Conservation (phyloP, 108 stramenopile genomes). For the Fragilaria radians region DNA sequence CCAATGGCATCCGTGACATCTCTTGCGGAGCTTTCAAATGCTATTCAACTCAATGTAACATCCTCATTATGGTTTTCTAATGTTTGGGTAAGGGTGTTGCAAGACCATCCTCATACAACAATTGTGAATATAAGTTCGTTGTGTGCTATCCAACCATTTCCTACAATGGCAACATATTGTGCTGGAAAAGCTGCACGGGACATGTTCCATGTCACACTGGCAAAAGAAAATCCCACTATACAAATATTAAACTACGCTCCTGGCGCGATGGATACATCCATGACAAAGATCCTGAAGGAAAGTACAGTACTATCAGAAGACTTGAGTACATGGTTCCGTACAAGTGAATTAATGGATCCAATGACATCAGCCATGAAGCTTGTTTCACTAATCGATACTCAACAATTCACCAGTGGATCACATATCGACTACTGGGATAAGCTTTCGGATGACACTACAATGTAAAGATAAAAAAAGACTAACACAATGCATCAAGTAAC, state of each 20-base stretch:
- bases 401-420: constrained; percentile 54
- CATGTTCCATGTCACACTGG: constrained; percentile 55
- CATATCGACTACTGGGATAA: constrained; percentile 77
- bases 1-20: constrained; percentile 18
- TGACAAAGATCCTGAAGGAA: constrained; percentile 45
- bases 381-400: constrained; percentile 30
- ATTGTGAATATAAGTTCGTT: constrained; percentile 70
- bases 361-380: constrained; percentile 54
- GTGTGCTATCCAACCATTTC: constrained; percentile 62
- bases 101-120: constrained; percentile 4
- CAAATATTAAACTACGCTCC: constrained; percentile 73
- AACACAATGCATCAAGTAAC: too few relatives aligned
- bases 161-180: constrained; percentile 66
- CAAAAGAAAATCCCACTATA: constrained; percentile 34
- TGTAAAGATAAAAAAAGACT: too few relatives aligned
- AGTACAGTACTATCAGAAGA: constrained; percentile 28
- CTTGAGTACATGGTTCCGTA: constrained; percentile 29
- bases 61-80: constrained; percentile 49
- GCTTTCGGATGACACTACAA: too few relatives aligned
- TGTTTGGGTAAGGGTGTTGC: constrained; percentile 25
- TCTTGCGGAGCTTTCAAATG: constrained; percentile 31
- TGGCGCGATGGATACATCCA: constrained; percentile 68
- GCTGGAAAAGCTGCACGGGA: constrained; percentile 74
- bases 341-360: constrained; percentile 29
- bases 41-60: constrained; percentile 71